Percentiles rank a stretch among this genome's conserved stretches.
These are phyloP conservation scores for Gossypium schwendimanii DNA, from an alignment of 441 rosid species.

Conservation along the genomic window DNA sequence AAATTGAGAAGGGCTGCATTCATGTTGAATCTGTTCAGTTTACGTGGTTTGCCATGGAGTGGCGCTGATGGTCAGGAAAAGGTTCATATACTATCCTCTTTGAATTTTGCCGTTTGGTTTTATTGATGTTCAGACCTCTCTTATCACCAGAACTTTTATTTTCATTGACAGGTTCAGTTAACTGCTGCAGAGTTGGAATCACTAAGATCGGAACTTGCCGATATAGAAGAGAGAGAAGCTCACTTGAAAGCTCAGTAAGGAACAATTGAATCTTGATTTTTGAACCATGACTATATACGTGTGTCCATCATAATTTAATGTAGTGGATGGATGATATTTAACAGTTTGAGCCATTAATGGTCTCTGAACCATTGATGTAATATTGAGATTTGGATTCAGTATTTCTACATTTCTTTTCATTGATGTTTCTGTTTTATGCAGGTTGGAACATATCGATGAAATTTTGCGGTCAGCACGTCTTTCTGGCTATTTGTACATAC, in stretches of 20 bases:
- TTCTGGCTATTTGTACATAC: conserved; percentile 70
- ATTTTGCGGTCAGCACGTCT: conserved; percentile 77
- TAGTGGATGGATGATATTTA: background rate
- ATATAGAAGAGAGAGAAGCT: conserved; percentile 83
- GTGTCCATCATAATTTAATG: background rate
- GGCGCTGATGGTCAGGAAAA: conserved; percentile 55
- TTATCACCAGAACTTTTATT: conserved; percentile 4
- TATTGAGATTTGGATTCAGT: background rate
- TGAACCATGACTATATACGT: background rate
- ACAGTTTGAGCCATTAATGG: background rate
- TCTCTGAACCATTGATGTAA: background rate
- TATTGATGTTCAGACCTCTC: conserved; percentile 1
- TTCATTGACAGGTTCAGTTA: conserved; percentile 54
- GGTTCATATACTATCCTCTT: conserved; percentile 33
- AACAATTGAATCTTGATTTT: conserved; percentile 11
- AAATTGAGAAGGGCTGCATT: conserved; percentile 48
- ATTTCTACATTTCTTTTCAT: conserved; percentile 2
- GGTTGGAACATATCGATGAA: conserved; percentile 92
- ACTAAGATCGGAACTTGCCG: conserved; percentile 69
- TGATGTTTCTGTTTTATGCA: conserved; percentile 20
- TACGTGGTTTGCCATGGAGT: conserved; percentile 64
- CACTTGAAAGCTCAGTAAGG: conserved; percentile 84
- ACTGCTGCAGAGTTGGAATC: conserved; percentile 68
- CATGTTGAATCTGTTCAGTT: conserved; percentile 68
- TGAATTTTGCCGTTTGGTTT: background rate